Base-by-base conservation (phyloP, 2,329 filamentous ascomycete species). In the Helotiales sp. region DNA sequence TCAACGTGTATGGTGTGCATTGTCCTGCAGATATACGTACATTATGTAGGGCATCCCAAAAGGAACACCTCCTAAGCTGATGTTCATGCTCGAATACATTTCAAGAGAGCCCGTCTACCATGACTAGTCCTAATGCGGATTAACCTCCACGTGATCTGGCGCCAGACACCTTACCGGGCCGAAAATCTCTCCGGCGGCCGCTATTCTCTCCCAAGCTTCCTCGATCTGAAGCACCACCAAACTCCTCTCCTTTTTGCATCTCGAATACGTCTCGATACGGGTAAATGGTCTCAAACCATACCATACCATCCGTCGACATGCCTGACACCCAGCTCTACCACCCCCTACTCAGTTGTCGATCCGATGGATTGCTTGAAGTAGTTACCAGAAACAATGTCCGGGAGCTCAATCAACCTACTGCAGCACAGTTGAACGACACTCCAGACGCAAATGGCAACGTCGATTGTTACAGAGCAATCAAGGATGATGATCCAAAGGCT, bases 381-480 rank as follows among this genome's bases (percentile, higher is more conserved):
- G 57, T 57, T 33, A 63, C 58, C 9, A 67, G 59, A 49, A 52
- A 55, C 38, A 66, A 65, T 40, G 47, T 51, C 4, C 63, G 58
- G 49, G 79, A 81, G 65, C 67, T 65, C 30, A 84, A 84, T 63
- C 75, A 76, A 31, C 81, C 81, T 6, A 79, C 76, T 2, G 69
- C 74, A 57, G 74, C 78, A 38, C 81, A 84, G 69, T 73, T 82
- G 55, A 76, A 82, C 67, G 73, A 75, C 58, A 77, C 72, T 36
- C 79, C 80, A 22, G 77, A 84, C 64, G 74, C 74, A 25, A 76
- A 82, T 65, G 81, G 81, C 38, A 74, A 79, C 55, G 75, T 76
- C 58, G 80, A 83, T 69, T 84, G 75, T 71, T 84, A 83, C 71
- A 76, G 79, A 56, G 72, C 77, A 60, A 74, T 83, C 6, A 73